A percentile compares a stretch with the other conserved stretches of the same genome.
These are phyloP conservation scores for Globisporangium carolinianum DNA, from an alignment of 352 stramenopile genomes.

Conservation along the genomic window DNA sequence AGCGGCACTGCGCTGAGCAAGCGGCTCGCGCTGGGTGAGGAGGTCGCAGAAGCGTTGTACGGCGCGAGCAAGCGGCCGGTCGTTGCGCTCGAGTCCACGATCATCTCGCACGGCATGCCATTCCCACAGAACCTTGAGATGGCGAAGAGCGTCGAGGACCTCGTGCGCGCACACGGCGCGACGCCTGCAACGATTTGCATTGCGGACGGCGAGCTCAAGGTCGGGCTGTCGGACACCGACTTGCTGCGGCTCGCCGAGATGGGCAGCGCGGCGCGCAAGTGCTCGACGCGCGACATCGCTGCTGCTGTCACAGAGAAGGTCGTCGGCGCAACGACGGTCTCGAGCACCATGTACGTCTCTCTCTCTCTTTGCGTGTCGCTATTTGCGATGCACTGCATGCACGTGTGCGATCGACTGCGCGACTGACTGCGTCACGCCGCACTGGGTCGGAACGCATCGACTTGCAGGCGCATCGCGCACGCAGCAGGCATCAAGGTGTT, in stretches of 20 bases:
- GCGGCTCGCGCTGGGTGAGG: conserved; percentile 39
- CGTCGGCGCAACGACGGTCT: conserved; percentile 94
- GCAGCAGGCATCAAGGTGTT: conserved; percentile 94
- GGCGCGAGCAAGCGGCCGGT: conserved; percentile 42
- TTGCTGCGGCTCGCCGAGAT: conserved; percentile 61
- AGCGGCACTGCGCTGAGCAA: conserved; percentile 29
- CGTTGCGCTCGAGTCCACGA: conserved; percentile 98
- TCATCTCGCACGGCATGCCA: conserved; percentile 98
- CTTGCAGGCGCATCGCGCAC: conserved; percentile 84
- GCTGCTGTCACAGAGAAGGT: conserved; percentile 67
- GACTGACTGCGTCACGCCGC: not conserved
- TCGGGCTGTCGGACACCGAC: conserved; percentile 51
- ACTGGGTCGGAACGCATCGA: not conserved
- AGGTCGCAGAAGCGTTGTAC: conserved; percentile 46
- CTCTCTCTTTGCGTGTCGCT: not conserved
- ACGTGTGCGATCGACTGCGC: not conserved
- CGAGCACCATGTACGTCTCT: conserved; percentile 88
- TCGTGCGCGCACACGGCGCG: conserved; percentile 82
- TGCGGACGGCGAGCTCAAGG: conserved; percentile 87
- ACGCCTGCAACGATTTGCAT: conserved; percentile 96
- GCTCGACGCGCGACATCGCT: conserved; percentile 80
- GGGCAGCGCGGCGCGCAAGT: conserved; percentile 57
- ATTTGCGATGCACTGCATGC: too few relatives aligned
- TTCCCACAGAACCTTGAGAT: conserved; percentile 96
- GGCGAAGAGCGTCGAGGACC: conserved; percentile 86